phyloP scores from a whole-genome alignment of 108 stramenopile species.

The Cyclotella kingstonii region DNA sequence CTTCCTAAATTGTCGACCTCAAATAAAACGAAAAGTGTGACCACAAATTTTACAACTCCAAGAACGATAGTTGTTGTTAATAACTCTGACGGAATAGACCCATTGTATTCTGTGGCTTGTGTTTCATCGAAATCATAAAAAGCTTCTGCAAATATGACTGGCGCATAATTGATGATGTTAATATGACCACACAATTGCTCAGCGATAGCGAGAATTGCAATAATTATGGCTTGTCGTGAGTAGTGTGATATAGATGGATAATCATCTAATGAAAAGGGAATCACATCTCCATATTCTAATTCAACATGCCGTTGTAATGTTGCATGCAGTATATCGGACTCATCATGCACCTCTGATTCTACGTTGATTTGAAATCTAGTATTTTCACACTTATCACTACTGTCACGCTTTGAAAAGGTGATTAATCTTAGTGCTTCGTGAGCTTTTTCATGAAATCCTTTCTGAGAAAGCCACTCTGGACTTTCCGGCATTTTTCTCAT shows the following conservation, averaged over 20 bases:
- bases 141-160: constrained; percentile 50
- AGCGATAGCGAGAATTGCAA: constrained; percentile 42
- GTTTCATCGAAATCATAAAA: constrained; percentile 41
- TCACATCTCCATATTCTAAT: constrained; percentile 12
- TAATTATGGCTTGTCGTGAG: constrained; percentile 40
- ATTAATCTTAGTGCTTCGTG: constrained; percentile 35
- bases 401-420: neutral
- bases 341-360: no score
- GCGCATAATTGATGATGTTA: constrained; percentile 56
- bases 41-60: constrained; percentile 51
- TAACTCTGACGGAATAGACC: constrained; percentile 26
- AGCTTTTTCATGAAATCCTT: constrained; percentile 51
- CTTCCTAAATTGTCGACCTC: constrained; percentile 53
- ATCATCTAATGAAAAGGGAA: constrained; percentile 25
- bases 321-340: no score
- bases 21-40: constrained; percentile 48
- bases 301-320: constrained; percentile 5
- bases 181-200: constrained; percentile 57
- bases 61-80: constrained; percentile 53
- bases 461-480: constrained; percentile 49
- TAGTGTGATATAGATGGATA: constrained; percentile 39
- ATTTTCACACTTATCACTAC: constrained; percentile 9
- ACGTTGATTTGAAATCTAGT: no score
- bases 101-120: constrained; percentile 27
- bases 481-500: constrained; percentile 57